Base-by-base conservation (phyloP, 1,139 yeast genomes). In the Yamadazyma pseudoaaseri region DNA sequence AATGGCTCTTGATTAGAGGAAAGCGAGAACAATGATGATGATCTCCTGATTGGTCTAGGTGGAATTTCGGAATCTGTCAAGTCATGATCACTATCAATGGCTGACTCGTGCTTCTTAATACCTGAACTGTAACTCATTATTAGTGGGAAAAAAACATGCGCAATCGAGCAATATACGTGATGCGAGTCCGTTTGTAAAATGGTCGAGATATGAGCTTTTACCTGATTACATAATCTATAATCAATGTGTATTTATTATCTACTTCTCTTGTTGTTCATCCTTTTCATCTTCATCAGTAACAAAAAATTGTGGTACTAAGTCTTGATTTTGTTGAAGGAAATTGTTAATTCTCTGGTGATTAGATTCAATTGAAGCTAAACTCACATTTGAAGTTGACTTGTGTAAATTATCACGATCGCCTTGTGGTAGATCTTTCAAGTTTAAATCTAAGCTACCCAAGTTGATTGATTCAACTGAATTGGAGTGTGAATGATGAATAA, bases 11-110 rank as follows among this genome's bases (percentile, higher is more conserved):
- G 64, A 45, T 70, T 72, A 31, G 67, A 60, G 31, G 60, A 54
- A 41, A 67, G 59, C 9, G 73, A 65, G 35, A 67, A 61, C 33
- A 65, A 49, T 20, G 73, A 66, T 15, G 73, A 66, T 13, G 72
- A 64, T 45, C 76, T 56, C 50, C 76, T 61, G 26, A 69, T 53
- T 7, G 63, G 64, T 4, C 56, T 54, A 17, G 43, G 44, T 15
- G 55, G 51, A 25, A 42, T 33, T 12, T 44, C 44, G 13, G 45
- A 33, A 21, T 49, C 56, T 26, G 49, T 44, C 13, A 44, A 35
- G 20, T 50, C 49, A 28, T 63, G 70, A 41, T 63, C 72, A 12
- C 63, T 56, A 9, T 58, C 60, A 36, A 68, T 58, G 21, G 74
- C 74, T 6, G 67, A 58, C 22, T 65, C 70, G 45, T 51, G 36